Conservation (phyloP, 106 monocot species). For the Dactylorhiza incarnata region DNA sequence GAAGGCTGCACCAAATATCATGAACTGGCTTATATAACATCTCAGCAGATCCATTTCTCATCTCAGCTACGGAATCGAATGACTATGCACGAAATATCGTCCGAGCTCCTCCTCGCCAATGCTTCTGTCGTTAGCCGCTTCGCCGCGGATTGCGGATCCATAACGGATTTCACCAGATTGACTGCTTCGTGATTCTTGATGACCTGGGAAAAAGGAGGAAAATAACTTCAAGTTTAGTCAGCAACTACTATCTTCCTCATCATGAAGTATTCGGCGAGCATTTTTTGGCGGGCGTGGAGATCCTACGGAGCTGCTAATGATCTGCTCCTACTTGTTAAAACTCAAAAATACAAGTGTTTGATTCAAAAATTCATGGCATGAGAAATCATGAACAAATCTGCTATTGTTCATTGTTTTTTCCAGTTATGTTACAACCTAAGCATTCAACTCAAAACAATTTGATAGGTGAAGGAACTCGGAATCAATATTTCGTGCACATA, state of each 20-base stretch:
- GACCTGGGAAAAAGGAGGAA: conserved; percentile 20
- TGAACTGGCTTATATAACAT: background rate
- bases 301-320: background rate
- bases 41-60: background rate
- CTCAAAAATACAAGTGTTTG: background rate
- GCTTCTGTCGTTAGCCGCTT: conserved; percentile 37
- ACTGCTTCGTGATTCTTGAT: conserved; percentile 56
- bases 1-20: background rate
- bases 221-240: background rate
- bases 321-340: background rate
- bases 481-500: background rate
- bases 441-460: background rate
- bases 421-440: background rate
- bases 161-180: conserved; percentile 23
- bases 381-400: background rate
- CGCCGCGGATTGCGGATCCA: conserved; percentile 47
- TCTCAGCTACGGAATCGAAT: conserved; percentile 6
- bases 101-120: conserved; percentile 37
- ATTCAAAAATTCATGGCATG: too few relatives aligned
- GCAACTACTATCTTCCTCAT: background rate
- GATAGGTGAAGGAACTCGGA: background rate
- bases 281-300: background rate
- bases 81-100: conserved; percentile 69
- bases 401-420: background rate
- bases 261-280: background rate